Percentiles rank a stretch among this genome's conserved stretches.
Conservation (phyloP, 2,329 filamentous ascomycete species). For the Alternaria brassicae region DNA sequence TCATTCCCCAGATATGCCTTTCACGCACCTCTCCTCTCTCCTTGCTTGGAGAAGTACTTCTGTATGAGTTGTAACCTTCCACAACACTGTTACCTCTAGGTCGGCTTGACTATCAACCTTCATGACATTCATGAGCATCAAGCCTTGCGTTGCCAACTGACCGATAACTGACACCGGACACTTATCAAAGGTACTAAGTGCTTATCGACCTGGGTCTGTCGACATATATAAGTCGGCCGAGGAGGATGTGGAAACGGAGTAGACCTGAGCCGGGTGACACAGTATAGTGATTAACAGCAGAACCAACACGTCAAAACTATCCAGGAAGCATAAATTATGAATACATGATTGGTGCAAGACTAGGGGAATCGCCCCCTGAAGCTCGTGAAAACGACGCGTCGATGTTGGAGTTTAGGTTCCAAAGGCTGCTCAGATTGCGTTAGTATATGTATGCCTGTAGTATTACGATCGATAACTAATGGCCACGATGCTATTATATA, state of each 20-base stretch:
- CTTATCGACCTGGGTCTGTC: background rate
- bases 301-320: background rate
- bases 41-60: background rate
- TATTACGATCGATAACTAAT: background rate
- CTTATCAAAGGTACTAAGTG: background rate
- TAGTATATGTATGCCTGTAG: background rate
- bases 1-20: background rate
- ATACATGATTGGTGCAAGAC: background rate
- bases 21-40: background rate
- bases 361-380: background rate
- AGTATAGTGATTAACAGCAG: background rate
- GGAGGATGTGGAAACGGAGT: background rate
- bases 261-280: background rate
- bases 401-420: background rate
- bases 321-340: background rate
- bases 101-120: background rate
- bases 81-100: background rate
- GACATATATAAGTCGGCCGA: background rate
- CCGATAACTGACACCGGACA: background rate
- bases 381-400: background rate
- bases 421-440: background rate
- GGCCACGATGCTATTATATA: background rate
- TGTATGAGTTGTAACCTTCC: background rate
- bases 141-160: background rate
- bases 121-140: background rate